Evolutionary conservation across 2,329 filamentous ascomycete genomes (phyloP), one percentile per base, ranked within the genome.

Genomic region (Scorias spongiosa): DNA sequence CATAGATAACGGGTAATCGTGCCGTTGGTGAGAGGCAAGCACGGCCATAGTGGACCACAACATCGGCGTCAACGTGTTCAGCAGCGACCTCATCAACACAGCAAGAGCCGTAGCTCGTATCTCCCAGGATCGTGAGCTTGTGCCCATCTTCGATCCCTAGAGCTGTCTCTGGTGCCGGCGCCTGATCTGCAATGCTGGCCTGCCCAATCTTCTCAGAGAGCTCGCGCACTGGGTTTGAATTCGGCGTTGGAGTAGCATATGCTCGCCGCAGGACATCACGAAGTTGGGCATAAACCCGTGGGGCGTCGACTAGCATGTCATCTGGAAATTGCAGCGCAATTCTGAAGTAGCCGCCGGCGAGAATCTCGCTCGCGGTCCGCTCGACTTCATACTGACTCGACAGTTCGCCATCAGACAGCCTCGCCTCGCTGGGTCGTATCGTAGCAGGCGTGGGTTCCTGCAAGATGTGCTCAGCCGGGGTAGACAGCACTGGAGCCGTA

Each of bases 21-120:
- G 84, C 83, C 0, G 89, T 93, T 1, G 89, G 89, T 7, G 87
- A 95, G 18, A 98, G 70, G 58, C 91, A 98, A 0, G 89, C 82
- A 42, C 91, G 74, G 2, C 91, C 91, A 55, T 96, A 98, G 61
- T 98, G 91, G 11, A 98, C 81, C 1, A 96, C 84, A 0, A 87
- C 84, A 48, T 96, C 82, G 6, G 91, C 88, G 55, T 86, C 75
- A 12, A 86, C 82, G 60, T 98, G 91, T 61, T 98, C 88, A 2
- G 91, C 91, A 0, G 91, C 91, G 36, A 96, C 81, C 66, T 98
- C 91, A 57, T 98, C 91, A 14, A 96, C 88, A 57, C 91, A 98
- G 65, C 91, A 98, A 0, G 89, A 81, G 47, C 91, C 93, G 63
- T 96, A 98, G 2, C 89, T 95, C 2, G 91, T 96, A 62, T 98